These are phyloP conservation scores for Monosporascus sp. DNA, from an alignment of 2,329 filamentous ascomycete genomes.

Conservation along the genomic window DNA sequence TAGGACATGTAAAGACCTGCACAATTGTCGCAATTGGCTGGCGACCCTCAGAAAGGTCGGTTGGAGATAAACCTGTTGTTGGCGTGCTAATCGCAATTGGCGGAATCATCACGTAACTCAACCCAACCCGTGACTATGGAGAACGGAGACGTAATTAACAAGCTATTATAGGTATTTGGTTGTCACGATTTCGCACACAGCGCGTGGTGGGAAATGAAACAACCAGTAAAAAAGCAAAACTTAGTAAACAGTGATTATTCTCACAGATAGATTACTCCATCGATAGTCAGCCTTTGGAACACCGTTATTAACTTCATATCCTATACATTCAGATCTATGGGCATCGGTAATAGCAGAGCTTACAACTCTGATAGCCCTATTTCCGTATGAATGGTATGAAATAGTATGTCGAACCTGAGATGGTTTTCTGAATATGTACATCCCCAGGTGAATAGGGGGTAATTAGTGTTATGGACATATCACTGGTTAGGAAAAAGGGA, in stretches of 20 bases:
- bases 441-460: no score
- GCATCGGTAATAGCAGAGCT: not conserved
- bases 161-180: slow-evolving; percentile 36
- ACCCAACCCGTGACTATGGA: not conserved
- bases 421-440: no score
- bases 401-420: no score
- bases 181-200: slow-evolving; percentile 41
- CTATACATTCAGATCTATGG: not conserved
- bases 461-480: no score
- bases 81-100: slow-evolving; percentile 51
- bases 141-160: slow-evolving; percentile 2
- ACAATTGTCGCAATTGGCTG: slow-evolving; percentile 60
- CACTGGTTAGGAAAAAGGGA: no score
- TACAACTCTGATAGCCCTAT: no score
- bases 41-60: slow-evolving; percentile 48
- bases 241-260: not conserved
- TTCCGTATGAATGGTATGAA: no score
- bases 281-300: no score
- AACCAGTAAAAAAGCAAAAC: not conserved
- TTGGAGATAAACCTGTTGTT: slow-evolving; percentile 48
- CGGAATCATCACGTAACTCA: slow-evolving; percentile 50
- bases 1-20: slow-evolving; percentile 62
- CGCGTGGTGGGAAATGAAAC: slow-evolving; percentile 12
- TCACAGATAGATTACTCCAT: no score
- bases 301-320: no score